Conservation (phyloP, 495 filamentous ascomycete genomes). For the Daldinia loculata region DNA sequence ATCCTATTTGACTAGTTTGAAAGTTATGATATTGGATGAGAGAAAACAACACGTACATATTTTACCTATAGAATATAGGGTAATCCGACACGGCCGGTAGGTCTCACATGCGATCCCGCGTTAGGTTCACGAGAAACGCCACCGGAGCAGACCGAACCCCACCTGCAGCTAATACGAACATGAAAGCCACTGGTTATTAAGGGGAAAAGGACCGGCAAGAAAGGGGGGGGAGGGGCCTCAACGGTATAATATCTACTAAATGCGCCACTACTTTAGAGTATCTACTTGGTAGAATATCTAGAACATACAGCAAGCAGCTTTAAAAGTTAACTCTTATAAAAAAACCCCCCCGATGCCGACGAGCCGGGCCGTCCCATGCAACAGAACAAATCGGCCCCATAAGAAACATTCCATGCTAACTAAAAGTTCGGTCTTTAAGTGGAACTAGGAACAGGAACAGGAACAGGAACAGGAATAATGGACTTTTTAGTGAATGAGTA, state of each 20-base stretch:
- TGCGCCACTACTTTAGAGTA: not conserved
- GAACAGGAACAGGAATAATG: not conserved
- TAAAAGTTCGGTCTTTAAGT: constrained; percentile 6
- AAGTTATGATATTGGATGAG: no score
- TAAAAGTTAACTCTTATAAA: not conserved
- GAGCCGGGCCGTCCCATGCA: constrained; percentile 25
- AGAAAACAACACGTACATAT: no score
- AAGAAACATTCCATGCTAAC: not conserved
- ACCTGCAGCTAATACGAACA: not conserved
- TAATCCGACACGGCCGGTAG: not conserved
- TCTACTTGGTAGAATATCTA: no score
- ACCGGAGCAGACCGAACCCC: not conserved
- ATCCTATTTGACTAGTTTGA: no score
- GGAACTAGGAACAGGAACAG: not conserved
- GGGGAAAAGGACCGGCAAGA: not conserved
- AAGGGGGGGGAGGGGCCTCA: not conserved
- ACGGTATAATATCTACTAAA: not conserved
- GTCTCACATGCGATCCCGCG: not conserved
- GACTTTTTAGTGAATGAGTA: not conserved
- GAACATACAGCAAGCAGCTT: not conserved
- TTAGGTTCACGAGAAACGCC: not conserved
- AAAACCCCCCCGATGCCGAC: not conserved
- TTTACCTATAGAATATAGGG: no score
- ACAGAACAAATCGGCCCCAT: constrained; percentile 8
- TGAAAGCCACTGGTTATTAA: not conserved